Base-by-base conservation (phyloP, 2,329 filamentous ascomycete genomes). In the Ophiocordyceps unilateralis region DNA sequence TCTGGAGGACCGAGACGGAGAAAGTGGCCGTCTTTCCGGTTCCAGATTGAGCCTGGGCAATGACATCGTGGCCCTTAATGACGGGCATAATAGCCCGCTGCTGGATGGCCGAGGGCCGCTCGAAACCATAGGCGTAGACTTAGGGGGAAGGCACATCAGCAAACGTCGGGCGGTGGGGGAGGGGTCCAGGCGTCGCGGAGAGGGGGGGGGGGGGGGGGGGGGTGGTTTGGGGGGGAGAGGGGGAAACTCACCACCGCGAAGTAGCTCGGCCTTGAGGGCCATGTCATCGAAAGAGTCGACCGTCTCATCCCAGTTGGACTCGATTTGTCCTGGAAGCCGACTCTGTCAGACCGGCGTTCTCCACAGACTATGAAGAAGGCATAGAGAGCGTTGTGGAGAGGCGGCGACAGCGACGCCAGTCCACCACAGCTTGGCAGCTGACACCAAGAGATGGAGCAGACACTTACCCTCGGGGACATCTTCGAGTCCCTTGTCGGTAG, bases 241-340 rank as follows among this genome's bases (percentile, higher is more conserved):
- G 9, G 43, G 43, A 42, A 45, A 65, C 62, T 62, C 56, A 72
- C 68, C 91, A 72, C 91, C 91, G 71, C 91, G 87, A 64, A 98
- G 86, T 62, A 98, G 83, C 76, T 98, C 91, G 52, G 86, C 64
- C 79, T 93, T 94, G 61, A 98, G 78, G 71, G 80, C 81, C 91
- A 98, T 98, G 59, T 88, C 77, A 70, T 98, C 91, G 72, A 98
- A 98, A 49, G 87, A 94, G 72, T 98, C 93, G 69, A 91, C 89
- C 61, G 89, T 88, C 78, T 96, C 88, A 78, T 98, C 91, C 74
- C 96, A 98, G 85, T 98, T 98, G 65, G 88, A 94, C 78, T 98
- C 93, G 77, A 98, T 98, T 74, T 93, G 87, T 70, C 82, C 89
- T 94, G 65, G 59, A 63, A 46, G 39, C 47, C 40, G 23, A 17